Evolutionary conservation across 441 rosid species (phyloP), one percentile per base, ranked within the genome.

Genomic region (Aquilaria agallochum): DNA sequence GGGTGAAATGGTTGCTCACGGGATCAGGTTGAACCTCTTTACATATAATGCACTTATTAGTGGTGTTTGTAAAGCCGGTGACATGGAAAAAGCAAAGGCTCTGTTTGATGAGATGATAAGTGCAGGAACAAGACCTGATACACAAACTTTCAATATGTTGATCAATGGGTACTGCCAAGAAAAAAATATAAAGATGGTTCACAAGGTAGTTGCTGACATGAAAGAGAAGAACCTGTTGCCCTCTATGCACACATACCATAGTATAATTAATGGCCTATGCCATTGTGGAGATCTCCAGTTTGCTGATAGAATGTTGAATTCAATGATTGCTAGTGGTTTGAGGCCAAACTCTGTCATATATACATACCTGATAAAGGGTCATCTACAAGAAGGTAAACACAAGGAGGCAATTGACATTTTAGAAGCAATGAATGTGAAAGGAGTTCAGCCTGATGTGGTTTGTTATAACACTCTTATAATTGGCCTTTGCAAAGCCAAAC

Each of bases 401-500:
- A 84, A 71, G 53, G 92, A 86, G 55, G 94, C 88, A 47, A 60
- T 56, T 61, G 68, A 69, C 70, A 62, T 79, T 67, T 67, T 90
- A 14, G 74, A 78, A 62, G 70, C 68, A 71, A 88, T 93, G 97
- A 76, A 74, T 65, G 82, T 69, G 47, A 70, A 68, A 55, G 87
- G 95, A 61, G 67, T 82, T 62, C 32, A 66, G 49, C 92, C 95
- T 45, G 97, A 93, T 66, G 78, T 77, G 4, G 78, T 83, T 67
- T 88, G 95, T 74, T 93, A 84, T 64, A 88, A 90, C 72, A 76
- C 87, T 42, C 67, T 85, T 52, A 86, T 93, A 68, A 77, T 73
- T 70, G 98, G 94, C 56, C 84, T 88, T 56, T 86, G 94, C 78
- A 83, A 86, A 76, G 89, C 96, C 63, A 76, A 72, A 64, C 79